Evolutionary conservation across 352 stramenopile species (phyloP), one percentile per base, ranked within the genome.

Genomic region (Aphanomyces euteiches): DNA sequence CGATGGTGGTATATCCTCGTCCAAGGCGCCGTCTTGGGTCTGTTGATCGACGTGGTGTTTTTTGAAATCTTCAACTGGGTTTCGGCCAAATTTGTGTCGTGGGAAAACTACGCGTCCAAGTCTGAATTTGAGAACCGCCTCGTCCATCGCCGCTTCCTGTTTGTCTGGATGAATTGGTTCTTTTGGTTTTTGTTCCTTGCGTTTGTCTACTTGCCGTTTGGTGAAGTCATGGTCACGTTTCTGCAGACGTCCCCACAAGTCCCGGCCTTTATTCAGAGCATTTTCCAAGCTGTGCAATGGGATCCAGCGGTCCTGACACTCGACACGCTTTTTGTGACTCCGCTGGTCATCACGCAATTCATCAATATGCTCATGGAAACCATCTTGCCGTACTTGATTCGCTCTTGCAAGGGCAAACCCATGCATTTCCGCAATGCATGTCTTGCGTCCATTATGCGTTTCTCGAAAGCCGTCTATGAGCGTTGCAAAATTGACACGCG

Each of bases 151-250:
- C 86, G 84, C 43, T 96, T 96, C 63, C 84, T 96, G 7, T 96
- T 96, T 59, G 87, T 94, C 41, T 96, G 88, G 88, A 93, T 87
- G 73, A 96, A 96, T 75, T 95, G 88, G 88, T 96, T 96, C 74
- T 95, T 94, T 67, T 96, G 88, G 88, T 96, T 95, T 65, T 72
- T 96, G 3, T 94, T 94, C 59, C 78, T 96, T 19, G 89, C 88
- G 34, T 96, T 96, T 66, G 84, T 96, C n/a, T 96, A 96, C 74
- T 47, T 96, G 65, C 88, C 88, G 34, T 96, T 95, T 72, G 88
- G 88, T 7, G 80, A 85, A 41, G 63, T 74, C 19, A 90, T 95
- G 41, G 54, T 94, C 34, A 64, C 73, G 47, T 78, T 89, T 21
- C 83, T 92, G 39, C 76, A 81, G 19, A 72, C 73, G 3, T 41